Conservation (phyloP, 345 rosid genomes). For the Melaleuca alternifolia region DNA sequence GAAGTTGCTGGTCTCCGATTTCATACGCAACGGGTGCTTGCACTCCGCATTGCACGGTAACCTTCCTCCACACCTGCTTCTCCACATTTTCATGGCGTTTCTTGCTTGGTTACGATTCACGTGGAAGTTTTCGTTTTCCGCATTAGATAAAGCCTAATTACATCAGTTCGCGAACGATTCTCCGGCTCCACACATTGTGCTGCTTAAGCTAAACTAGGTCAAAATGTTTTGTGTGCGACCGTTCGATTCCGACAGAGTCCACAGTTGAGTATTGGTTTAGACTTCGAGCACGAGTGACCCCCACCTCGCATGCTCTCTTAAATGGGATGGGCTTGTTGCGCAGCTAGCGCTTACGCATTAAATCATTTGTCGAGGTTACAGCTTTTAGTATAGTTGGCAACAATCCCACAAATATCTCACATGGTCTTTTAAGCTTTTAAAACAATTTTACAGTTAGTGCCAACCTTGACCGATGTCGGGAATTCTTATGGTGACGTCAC, state of each 20-base stretch:
- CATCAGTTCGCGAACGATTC: neutral
- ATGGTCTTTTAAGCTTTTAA: neutral
- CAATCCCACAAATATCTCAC: neutral
- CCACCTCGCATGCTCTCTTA: neutral
- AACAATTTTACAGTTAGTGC: neutral
- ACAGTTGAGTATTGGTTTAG: neutral
- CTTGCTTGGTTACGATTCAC: neutral
- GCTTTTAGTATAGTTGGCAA: neutral
- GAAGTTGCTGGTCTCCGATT: slow-evolving; percentile 76
- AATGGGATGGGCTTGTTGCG: neutral
- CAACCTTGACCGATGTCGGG: neutral
- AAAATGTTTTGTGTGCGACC: neutral
- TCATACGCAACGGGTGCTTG: slow-evolving; percentile 67
- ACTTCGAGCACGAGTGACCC: neutral
- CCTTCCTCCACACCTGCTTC: neutral
- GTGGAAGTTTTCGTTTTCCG: neutral
- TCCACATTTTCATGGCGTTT: neutral
- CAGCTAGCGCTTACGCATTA: neutral
- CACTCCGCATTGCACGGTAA: slow-evolving; percentile 79
- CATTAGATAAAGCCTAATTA: neutral
- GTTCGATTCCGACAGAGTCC: neutral
- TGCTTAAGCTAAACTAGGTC: neutral
- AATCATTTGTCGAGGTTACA: neutral
- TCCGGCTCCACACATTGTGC: neutral
- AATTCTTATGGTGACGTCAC: neutral